A percentile compares a stretch with the other conserved stretches of the same genome.
phyloP scores from a whole-genome alignment of 495 filamentous ascomycete genomes.

The Oidiodendron maius region DNA sequence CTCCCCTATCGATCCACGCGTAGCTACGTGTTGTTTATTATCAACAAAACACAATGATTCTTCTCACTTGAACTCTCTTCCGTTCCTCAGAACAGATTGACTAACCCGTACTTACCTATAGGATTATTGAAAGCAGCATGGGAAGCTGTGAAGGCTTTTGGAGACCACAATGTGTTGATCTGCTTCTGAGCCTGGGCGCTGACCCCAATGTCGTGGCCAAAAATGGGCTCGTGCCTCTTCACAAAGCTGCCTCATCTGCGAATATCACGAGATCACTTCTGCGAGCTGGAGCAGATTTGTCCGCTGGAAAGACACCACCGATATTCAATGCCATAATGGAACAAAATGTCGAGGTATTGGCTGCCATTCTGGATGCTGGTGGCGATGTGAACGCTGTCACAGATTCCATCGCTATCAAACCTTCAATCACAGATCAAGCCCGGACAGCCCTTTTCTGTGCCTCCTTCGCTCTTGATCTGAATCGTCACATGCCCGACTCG shows the following conservation, averaged over 20 bases:
- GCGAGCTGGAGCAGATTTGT: constrained; percentile 18
- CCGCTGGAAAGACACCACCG: constrained; percentile 2
- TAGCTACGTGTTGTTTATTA: not conserved
- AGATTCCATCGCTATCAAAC: not conserved
- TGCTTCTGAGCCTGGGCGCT: constrained; percentile 31
- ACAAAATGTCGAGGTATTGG: constrained; percentile 4
- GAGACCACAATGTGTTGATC: too few relatives aligned
- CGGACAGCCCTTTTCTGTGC: constrained; percentile 7
- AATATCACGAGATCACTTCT: constrained; percentile 28
- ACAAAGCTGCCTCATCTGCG: constrained; percentile 28
- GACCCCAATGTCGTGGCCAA: constrained; percentile 31
- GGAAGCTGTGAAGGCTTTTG: too few relatives aligned
- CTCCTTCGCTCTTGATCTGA: constrained; percentile 4
- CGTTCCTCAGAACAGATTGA: too few relatives aligned
- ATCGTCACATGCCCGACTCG: constrained; percentile 4
- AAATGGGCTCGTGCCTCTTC: constrained; percentile 17
- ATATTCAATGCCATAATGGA: constrained; percentile 13
- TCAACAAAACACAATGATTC: not conserved
- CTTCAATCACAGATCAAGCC: not conserved
- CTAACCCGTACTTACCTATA: too few relatives aligned
- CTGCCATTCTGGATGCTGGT: constrained; percentile 13
- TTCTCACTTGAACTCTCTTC: too few relatives aligned
- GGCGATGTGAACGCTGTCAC: not conserved
- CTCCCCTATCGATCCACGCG: too few relatives aligned
- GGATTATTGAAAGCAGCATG: too few relatives aligned